phyloP scores from a whole-genome alignment of 1,139 yeast genomes.

The Nakaseomyces sp. region DNA sequence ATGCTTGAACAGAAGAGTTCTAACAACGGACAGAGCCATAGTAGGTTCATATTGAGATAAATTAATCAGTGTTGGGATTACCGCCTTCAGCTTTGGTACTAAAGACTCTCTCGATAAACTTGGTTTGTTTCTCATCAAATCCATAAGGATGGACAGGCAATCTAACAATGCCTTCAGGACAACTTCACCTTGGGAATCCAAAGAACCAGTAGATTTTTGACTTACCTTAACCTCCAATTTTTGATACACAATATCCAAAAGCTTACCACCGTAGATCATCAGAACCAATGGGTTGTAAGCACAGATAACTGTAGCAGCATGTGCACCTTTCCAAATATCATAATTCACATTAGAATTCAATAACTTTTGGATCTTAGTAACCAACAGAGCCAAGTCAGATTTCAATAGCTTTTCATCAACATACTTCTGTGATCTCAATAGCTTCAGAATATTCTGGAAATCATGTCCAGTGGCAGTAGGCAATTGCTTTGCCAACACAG shows the following conservation, averaged over 20 bases:
- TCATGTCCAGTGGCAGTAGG: slow-evolving; percentile 31
- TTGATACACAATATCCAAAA: slow-evolving; percentile 47
- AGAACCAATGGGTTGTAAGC: slow-evolving; percentile 45
- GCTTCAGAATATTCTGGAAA: slow-evolving; percentile 29
- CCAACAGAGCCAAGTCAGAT: slow-evolving; percentile 48
- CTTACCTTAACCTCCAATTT: slow-evolving; percentile 35
- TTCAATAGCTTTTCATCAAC: slow-evolving; percentile 38
- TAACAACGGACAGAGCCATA: slow-evolving; percentile 42
- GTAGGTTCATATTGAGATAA: slow-evolving; percentile 33
- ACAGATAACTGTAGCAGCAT: slow-evolving; percentile 42
- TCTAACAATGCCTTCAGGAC: slow-evolving; percentile 44
- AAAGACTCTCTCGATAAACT: slow-evolving; percentile 75
- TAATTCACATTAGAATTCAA: slow-evolving; percentile 42
- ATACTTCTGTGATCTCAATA: slow-evolving; percentile 27
- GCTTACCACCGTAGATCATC: slow-evolving; percentile 47
- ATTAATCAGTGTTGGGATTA: slow-evolving; percentile 46
- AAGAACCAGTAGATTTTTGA: slow-evolving; percentile 27
- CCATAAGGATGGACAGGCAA: slow-evolving; percentile 42
- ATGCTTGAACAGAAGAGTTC: slow-evolving; percentile 44
- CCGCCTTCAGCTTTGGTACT: slow-evolving; percentile 66
- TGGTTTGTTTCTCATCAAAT: slow-evolving; percentile 66
- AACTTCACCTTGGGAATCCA: slow-evolving; percentile 26
- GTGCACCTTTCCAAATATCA: slow-evolving; percentile 57
- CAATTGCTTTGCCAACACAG: slow-evolving; percentile 27
- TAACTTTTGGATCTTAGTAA: slow-evolving; percentile 47